Base-by-base conservation (phyloP, 1,284 basidiomycete species). In the Microbotryum intermedium region DNA sequence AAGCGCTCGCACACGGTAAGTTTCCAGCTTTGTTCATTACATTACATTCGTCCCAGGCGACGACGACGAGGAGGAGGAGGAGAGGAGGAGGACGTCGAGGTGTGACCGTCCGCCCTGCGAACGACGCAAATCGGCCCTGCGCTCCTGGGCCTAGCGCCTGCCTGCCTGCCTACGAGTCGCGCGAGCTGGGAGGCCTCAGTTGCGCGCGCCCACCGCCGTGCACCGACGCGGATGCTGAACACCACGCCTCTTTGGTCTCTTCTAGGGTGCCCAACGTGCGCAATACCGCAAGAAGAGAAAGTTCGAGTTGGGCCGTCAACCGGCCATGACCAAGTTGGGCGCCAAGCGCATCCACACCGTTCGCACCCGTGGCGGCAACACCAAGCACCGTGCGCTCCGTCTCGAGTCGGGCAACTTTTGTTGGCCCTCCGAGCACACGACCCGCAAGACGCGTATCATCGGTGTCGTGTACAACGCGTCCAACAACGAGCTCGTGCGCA, bases 401-500 rank as follows among this genome's bases (percentile, higher is more conserved):
- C 84, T 97, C 59, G 92, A 97, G 70, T 78, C 84, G 63, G 92
- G 92, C 68, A 97, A 97, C 83, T 97, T 91, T 78, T 90, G 93
- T 62, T 97, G 92, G 92, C 93, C 82, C 62, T 93, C 89, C 52
- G 92, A 97, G 79, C 82, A 87, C 74, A 80, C 85, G 65, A 97
- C 92, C 61, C 83, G 81, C 79, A 97, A 97, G 83, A 93, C 92
- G 58, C 85, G 93, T 74, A 82, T 97, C 75, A 90, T 97, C 76
- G 80, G 84, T 79, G 93, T 97, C 70, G 92, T 90, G 56, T 97
- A 97, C 84, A 97, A 97, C 77, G 84, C 93, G 53, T 92, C 92
- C 68, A 97, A 97, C 85, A 97, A 97, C 80, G 92, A 97, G 80
- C 84, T 97, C 74, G 92, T 97, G 75, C 89, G 92, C 75, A 97